Percentiles rank a stretch among this genome's conserved stretches.
These are phyloP conservation scores for Crepidotus variabilis DNA, from an alignment of 768 basidiomycete genomes.

Conservation along the genomic window DNA sequence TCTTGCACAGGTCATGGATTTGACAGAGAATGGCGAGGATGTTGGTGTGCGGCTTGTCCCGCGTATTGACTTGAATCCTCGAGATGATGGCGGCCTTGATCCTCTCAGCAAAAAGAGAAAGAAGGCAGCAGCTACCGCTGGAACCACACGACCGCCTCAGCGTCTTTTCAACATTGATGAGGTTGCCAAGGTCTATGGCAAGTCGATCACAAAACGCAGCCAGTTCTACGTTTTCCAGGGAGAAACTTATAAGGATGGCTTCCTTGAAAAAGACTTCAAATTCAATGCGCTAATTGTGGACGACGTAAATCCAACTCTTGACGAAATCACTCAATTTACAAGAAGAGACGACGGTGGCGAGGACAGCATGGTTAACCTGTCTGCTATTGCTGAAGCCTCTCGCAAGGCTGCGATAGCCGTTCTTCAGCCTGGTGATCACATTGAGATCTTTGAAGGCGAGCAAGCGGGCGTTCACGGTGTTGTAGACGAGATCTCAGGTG, in stretches of 20 bases:
- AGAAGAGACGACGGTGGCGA: slow-evolving; percentile 69
- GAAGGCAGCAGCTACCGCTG: slow-evolving; percentile 48
- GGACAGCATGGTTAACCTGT: slow-evolving; percentile 77
- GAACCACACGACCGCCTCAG: slow-evolving; percentile 81
- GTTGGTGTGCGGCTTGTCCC: slow-evolving; percentile 93
- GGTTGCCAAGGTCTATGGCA: slow-evolving; percentile 81
- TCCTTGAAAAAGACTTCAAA: slow-evolving; percentile 95
- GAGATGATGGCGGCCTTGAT: slow-evolving; percentile 63
- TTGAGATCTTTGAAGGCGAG: slow-evolving; percentile 97
- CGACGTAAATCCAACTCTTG: slow-evolving; percentile 91
- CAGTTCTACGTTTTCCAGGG: slow-evolving; percentile 83
- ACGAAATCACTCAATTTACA: slow-evolving; percentile 92
- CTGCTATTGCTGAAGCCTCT: slow-evolving; percentile 89
- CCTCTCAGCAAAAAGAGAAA: slow-evolving; percentile 71
- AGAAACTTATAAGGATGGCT: slow-evolving; percentile 93
- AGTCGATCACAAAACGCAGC: slow-evolving; percentile 69
- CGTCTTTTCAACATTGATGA: slow-evolving; percentile 94
- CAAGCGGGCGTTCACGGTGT: slow-evolving; percentile 91
- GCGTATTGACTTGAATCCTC: slow-evolving; percentile 94
- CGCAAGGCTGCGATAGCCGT: slow-evolving; percentile 88
- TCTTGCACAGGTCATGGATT: slow-evolving; percentile 91
- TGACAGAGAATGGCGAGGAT: slow-evolving; percentile 90
- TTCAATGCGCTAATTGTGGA: slow-evolving; percentile 74
- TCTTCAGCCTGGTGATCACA: slow-evolving; percentile 95
- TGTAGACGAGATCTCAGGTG: slow-evolving; percentile 84